A percentile compares a stretch with the other conserved stretches of the same genome.
These are phyloP conservation scores for Rhizoctonia solani DNA, from an alignment of 1,284 basidiomycete genomes.

Conservation along the genomic window DNA sequence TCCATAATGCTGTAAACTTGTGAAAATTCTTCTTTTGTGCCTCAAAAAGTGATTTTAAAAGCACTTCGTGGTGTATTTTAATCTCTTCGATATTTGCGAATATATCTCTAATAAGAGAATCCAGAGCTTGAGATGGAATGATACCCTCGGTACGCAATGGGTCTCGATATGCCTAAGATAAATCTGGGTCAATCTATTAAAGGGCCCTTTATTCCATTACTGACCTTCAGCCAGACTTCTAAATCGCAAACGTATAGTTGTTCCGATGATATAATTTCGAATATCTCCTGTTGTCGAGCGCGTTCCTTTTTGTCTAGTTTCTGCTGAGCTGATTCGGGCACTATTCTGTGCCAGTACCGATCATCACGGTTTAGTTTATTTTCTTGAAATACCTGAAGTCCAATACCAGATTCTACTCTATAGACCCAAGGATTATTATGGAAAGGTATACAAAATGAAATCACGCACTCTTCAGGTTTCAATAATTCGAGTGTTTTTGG, in stretches of 20 bases:
- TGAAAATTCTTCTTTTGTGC: constrained; percentile 81
- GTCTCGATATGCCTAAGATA: constrained; percentile 65
- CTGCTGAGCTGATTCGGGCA: constrained; percentile 66
- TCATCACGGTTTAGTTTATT: constrained; percentile 63
- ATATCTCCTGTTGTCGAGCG: constrained; percentile 77
- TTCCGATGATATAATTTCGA: constrained; percentile 82
- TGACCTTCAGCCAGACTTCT: constrained; percentile 65
- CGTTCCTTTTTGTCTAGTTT: constrained; percentile 72
- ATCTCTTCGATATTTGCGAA: constrained; percentile 75
- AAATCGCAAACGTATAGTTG: constrained; percentile 78
- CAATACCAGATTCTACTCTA: not conserved
- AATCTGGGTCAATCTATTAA: constrained; percentile 12
- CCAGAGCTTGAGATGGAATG: constrained; percentile 51
- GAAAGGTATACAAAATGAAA: not conserved
- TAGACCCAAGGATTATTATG: not conserved
- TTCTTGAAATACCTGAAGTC: constrained; percentile 61
- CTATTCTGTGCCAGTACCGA: constrained; percentile 76
- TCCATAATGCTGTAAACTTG: constrained; percentile 76
- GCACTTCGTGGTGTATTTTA: constrained; percentile 61
- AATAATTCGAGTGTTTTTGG: not conserved
- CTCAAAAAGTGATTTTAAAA: constrained; percentile 68
- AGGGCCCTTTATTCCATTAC: constrained; percentile 35
- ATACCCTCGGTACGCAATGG: constrained; percentile 65
- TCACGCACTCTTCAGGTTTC: constrained; percentile 17
- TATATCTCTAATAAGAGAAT: constrained; percentile 67